Conservation (phyloP, 306 rosid species). For the Cucumis hystrix region DNA sequence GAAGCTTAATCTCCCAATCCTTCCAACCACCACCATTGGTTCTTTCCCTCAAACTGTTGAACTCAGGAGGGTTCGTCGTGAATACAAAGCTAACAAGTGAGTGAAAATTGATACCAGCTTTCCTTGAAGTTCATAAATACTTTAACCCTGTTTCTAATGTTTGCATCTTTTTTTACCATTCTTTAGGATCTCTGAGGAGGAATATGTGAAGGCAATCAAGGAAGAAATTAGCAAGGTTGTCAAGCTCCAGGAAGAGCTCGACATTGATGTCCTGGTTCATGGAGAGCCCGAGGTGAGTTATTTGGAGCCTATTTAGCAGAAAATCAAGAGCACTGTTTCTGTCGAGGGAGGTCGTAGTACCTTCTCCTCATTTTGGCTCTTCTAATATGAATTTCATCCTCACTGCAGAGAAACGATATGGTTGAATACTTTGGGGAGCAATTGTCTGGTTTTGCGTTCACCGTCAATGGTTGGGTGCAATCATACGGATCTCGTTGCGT, state of each 20-base stretch:
- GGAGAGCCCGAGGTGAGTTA: slow-evolving; percentile 82
- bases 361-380: not conserved
- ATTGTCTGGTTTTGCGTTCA: slow-evolving; percentile 77
- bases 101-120: not conserved
- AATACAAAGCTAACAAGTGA: slow-evolving; percentile 70
- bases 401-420: slow-evolving; percentile 75
- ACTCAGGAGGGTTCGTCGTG: slow-evolving; percentile 71
- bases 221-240: slow-evolving; percentile 72
- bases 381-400: not conserved
- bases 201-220: slow-evolving; percentile 45
- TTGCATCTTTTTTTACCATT: not conserved
- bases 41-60: slow-evolving; percentile 82
- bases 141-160: not conserved
- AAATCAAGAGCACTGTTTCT: not conserved
- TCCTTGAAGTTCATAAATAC: not conserved
- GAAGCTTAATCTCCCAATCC: slow-evolving; percentile 65
- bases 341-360: not conserved
- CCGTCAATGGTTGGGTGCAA: slow-evolving; percentile 89
- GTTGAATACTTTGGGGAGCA: slow-evolving; percentile 94
- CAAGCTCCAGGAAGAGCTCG: slow-evolving; percentile 78
- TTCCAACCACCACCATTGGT: slow-evolving; percentile 80
- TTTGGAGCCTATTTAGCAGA: not conserved
- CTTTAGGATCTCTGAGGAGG: slow-evolving; percentile 55
- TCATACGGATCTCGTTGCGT: slow-evolving; percentile 81
- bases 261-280: slow-evolving; percentile 81